Conservation (phyloP, 2,329 filamentous ascomycete species). For the Trichoderma harzianum region DNA sequence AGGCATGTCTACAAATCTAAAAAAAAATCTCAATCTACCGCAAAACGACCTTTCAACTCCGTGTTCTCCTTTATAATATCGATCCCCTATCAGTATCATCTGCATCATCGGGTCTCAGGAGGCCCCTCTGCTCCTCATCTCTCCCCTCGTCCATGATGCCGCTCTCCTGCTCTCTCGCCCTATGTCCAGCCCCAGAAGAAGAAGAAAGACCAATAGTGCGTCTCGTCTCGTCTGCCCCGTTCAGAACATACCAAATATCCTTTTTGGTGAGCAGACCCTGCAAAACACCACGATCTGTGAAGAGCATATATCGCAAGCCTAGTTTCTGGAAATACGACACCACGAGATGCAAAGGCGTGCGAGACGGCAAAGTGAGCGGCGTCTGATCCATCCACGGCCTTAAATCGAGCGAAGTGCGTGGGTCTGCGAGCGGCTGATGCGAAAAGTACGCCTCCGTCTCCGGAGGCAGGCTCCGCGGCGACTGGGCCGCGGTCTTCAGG, state of each 20-base stretch:
- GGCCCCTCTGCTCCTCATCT: conserved; percentile 41
- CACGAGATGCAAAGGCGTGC: conserved; percentile 75
- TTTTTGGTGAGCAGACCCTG: conserved; percentile 93
- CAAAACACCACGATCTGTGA: conserved; percentile 75
- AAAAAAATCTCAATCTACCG: background rate
- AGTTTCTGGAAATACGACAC: conserved; percentile 93
- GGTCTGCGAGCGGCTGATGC: conserved; percentile 78
- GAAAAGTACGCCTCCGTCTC: conserved; percentile 81
- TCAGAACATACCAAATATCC: conserved; percentile 90
- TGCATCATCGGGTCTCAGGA: conserved; percentile 38
- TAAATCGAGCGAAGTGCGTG: conserved; percentile 75
- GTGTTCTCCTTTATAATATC: conserved; percentile 26
- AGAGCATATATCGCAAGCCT: conserved; percentile 84
- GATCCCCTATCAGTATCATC: conserved; percentile 28
- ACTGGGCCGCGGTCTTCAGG: conserved; percentile 51
- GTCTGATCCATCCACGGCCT: conserved; percentile 99
- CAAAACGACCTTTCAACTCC: background rate
- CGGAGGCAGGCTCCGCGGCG: conserved; percentile 58
- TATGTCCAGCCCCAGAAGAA: background rate
- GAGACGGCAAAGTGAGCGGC: conserved; percentile 80
- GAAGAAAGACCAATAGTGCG: conserved; percentile 34
- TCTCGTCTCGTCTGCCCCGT: conserved; percentile 66
- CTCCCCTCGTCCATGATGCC: conserved; percentile 39
- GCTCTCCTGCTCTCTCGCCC: conserved; percentile 28
- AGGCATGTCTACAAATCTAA: background rate